phyloP scores from a whole-genome alignment of 208 protist genomes.

The Phytomonas francai region DNA sequence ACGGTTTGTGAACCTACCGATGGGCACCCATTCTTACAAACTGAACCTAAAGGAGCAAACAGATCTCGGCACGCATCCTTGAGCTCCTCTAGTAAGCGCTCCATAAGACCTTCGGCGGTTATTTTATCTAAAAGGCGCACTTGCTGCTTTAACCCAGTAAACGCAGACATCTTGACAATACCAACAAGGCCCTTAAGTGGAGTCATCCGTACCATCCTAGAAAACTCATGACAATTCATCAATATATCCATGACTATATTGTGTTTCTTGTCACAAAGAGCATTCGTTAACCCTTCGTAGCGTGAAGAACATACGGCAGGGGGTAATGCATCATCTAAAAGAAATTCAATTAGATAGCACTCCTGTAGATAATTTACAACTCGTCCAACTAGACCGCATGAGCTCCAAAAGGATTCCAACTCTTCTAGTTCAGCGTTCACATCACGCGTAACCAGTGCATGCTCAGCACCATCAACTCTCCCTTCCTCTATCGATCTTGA shows the following conservation, averaged over 20 bases:
- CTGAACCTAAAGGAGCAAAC: not conserved
- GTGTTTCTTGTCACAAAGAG: constrained; percentile 61
- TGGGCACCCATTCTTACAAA: not conserved
- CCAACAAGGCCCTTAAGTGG: constrained; percentile 53
- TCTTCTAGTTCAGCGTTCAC: constrained; percentile 44
- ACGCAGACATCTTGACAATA: constrained; percentile 53
- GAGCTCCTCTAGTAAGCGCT: constrained; percentile 42
- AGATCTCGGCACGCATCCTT: not conserved
- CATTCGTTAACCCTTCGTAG: constrained; percentile 63
- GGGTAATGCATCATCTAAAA: constrained; percentile 82
- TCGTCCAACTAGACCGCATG: constrained; percentile 37
- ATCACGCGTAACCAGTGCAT: constrained; percentile 24
- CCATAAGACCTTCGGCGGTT: constrained; percentile 55
- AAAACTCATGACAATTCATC: constrained; percentile 36
- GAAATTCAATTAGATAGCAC: constrained; percentile 75
- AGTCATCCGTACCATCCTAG: constrained; percentile 33
- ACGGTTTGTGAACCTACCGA: not conserved
- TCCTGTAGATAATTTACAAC: constrained; percentile 39
- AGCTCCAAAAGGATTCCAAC: constrained; percentile 30
- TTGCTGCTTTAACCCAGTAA: constrained; percentile 48
- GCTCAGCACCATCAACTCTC: constrained; percentile 10
- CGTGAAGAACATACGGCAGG: constrained; percentile 80
- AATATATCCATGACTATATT: constrained; percentile 48
- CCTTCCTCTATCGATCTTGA: constrained; percentile 41
- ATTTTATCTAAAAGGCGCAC: constrained; percentile 67